A percentile compares a stretch with the other conserved stretches of the same genome.
phyloP scores from a whole-genome alignment of 352 stramenopile species.

The Phytophthora meadii region DNA sequence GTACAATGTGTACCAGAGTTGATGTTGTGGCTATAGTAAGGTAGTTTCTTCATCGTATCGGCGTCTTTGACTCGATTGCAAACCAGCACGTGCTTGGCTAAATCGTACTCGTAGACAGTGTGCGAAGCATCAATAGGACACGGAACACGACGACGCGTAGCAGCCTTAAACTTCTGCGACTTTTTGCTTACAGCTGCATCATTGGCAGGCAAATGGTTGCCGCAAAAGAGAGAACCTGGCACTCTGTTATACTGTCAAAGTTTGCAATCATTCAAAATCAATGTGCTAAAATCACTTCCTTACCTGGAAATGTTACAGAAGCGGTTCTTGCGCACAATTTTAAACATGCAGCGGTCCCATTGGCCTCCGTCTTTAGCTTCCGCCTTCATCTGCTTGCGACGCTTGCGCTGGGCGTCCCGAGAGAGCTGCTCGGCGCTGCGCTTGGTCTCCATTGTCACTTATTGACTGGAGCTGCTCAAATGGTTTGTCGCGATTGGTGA shows the following conservation, averaged over 20 bases:
- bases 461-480: constrained; percentile 21
- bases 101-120: constrained; percentile 81
- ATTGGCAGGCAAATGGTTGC: constrained; percentile 69
- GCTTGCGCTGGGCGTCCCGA: constrained; percentile 42
- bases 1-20: constrained; percentile 69
- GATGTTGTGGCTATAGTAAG: constrained; percentile 82
- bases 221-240: constrained; percentile 68
- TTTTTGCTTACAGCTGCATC: constrained; percentile 55
- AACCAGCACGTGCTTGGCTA: constrained; percentile 80
- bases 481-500: not conserved
- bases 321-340: constrained; percentile 79
- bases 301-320: constrained; percentile 85
- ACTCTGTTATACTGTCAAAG: constrained; percentile 43
- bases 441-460: constrained; percentile 27
- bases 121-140: constrained; percentile 77
- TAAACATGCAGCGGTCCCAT: constrained; percentile 86
- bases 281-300: constrained; percentile 1
- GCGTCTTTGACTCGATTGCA: constrained; percentile 84
- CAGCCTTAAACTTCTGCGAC: constrained; percentile 68
- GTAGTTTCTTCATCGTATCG: constrained; percentile 58
- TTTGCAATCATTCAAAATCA: constrained; percentile 34
- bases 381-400: constrained; percentile 73
- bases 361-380: constrained; percentile 52
- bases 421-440: constrained; percentile 43
- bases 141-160: constrained; percentile 64